Evolutionary conservation across 257 asterid species (phyloP), one percentile per base, ranked within the genome.

Genomic region (Nicotiana tabacum): DNA sequence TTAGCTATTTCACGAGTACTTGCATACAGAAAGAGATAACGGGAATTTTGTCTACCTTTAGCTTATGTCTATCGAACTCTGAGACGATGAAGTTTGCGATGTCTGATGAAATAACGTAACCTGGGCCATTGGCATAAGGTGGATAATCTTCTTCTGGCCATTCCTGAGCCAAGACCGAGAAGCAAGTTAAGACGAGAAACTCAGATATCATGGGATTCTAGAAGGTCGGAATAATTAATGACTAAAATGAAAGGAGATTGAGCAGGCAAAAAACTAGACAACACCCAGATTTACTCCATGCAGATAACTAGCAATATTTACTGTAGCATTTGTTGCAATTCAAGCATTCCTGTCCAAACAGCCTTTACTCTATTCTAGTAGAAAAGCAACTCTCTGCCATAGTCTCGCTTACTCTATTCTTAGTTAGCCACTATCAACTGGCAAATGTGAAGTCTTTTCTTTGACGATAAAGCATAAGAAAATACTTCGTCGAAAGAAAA

Each of bases 71-170:
- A 84, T 87, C 87, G 7, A 90, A 93, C 72, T 87, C 96, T 77
- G 97, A 87, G 64, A 93, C 89, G 11, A 96, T 88, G 87, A 87
- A 90, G 62, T 86, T 72, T 60, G 98, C 99, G 24, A 96, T 90
- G 87, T 93, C 98, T 43, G 91, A 85, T 32, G 98, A 92, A 85
- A 96, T 83, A 29, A 96, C 77, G 86, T 96, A 96, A 79, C 98
- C 99, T 0, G 99, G 98, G 21, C 99, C 99, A 84, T 96, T 94
- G 35, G 99, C 99, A 86, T 96, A 96, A 51, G 98, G 97, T 65
- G 99, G 99, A 82, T 96, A 94, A 56, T 90, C 91, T 90, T 91
- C 98, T 84, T 93, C 99, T 16, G 97, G 99, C 99, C 99, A 96
- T 82, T 96, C 99, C 99, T 96, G 88, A 46, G 79, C 67, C 84